Conservation (phyloP, 2,329 filamentous ascomycete species). For the Rachicladosporium sp. region DNA sequence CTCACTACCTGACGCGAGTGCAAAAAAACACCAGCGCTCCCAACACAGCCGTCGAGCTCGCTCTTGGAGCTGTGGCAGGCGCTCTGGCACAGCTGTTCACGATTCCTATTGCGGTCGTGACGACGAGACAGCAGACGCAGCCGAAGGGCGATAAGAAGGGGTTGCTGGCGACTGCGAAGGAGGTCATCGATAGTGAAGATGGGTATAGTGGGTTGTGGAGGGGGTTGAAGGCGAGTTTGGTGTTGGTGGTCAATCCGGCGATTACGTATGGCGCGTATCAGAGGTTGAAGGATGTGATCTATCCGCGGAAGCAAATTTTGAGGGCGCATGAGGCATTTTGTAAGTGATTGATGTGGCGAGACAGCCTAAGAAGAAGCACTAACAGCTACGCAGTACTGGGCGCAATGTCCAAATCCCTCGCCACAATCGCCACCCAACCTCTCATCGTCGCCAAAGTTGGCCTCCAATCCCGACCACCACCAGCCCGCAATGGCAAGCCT, state of each 20-base stretch:
- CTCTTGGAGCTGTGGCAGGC: constrained; percentile 74
- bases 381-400: constrained; percentile 55
- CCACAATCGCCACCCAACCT: constrained; percentile 85
- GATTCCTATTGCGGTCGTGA: constrained; percentile 90
- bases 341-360: constrained; percentile 39
- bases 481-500: constrained; percentile 70
- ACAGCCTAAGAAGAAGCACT: not conserved
- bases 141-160: constrained; percentile 73
- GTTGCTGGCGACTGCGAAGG: constrained; percentile 71
- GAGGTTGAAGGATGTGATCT: constrained; percentile 64
- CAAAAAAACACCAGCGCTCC: constrained; percentile 39
- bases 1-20: constrained; percentile 54
- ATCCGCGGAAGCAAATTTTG: constrained; percentile 62
- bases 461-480: constrained; percentile 82
- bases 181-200: constrained; percentile 84
- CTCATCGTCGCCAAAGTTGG: constrained; percentile 97
- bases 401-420: constrained; percentile 81
- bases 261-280: constrained; percentile 98
- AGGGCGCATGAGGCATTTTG: constrained; percentile 81
- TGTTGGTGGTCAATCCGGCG: constrained; percentile 88
- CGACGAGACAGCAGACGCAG: constrained; percentile 91
- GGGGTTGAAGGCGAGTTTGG: constrained; percentile 87
- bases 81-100: constrained; percentile 91
- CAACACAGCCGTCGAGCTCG: constrained; percentile 69
- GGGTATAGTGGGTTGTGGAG: constrained; percentile 84